Evolutionary conservation across 305 asterid genomes (phyloP).

Genomic region (Fraxinus platypoda): DNA sequence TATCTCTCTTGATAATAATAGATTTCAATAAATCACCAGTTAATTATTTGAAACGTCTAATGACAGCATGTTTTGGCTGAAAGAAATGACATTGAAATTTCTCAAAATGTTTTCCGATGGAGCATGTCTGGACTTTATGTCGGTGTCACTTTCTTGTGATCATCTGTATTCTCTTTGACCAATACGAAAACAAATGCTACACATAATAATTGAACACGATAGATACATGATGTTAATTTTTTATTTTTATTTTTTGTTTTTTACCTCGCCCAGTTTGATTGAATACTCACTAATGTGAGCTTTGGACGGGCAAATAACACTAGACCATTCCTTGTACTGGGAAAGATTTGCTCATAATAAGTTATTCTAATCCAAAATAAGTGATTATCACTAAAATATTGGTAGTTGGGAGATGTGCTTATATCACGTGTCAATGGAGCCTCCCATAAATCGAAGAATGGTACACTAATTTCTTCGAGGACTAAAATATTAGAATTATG

Average conservation of each 20-base stretch:
- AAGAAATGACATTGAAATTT: neutral
- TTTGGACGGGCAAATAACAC: too few species aligned
- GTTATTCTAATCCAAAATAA: too few species aligned
- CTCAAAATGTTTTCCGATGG: neutral
- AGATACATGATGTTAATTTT: too few species aligned
- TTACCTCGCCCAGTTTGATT: too few species aligned
- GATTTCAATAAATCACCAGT: too few species aligned
- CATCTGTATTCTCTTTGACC: neutral
- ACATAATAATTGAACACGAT: neutral
- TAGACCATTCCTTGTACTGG: too few species aligned
- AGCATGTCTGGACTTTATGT: constrained; percentile 15
- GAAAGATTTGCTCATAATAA: too few species aligned
- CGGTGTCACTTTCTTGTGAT: constrained; percentile 17
- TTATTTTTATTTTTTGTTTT: too few species aligned
- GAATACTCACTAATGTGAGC: neutral
- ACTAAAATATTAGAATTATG: too few species aligned
- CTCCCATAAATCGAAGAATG: neutral
- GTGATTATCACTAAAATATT: too few species aligned
- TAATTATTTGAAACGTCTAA: neutral
- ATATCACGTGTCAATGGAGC: neutral
- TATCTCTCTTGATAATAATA: too few species aligned
- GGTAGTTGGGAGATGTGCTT: neutral
- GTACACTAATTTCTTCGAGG: neutral
- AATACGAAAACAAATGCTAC: neutral
- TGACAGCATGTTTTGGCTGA: neutral